phyloP scores from a whole-genome alignment of 2,329 filamentous ascomycete species.

The Phialocephala subalpina region DNA sequence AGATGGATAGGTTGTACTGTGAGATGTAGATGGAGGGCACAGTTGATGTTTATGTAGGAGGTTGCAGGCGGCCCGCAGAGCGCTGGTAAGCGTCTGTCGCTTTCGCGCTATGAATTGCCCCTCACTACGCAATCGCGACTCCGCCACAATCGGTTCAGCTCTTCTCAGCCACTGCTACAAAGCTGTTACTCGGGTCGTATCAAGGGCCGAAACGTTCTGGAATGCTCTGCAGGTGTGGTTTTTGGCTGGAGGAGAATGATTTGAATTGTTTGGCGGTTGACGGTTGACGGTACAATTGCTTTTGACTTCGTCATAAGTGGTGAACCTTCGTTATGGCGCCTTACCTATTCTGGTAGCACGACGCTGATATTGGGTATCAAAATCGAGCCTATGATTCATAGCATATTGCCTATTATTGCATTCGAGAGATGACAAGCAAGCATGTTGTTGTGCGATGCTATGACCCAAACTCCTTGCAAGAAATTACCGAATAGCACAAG shows the following conservation, averaged over 20 bases:
- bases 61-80: neutral
- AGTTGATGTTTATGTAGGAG: slow-evolving; percentile 13
- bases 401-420: too few relatives aligned
- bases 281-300: neutral
- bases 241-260: neutral
- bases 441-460: too few relatives aligned
- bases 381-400: too few relatives aligned
- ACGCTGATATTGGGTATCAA: too few relatives aligned
- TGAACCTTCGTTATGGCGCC: too few relatives aligned
- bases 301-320: neutral
- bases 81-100: slow-evolving; percentile 11
- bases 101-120: slow-evolving; percentile 20
- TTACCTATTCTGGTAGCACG: too few relatives aligned
- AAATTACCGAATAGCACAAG: too few relatives aligned
- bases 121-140: slow-evolving; percentile 19
- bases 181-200: slow-evolving; percentile 22
- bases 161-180: slow-evolving; percentile 18
- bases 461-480: too few relatives aligned
- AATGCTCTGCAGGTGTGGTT: slow-evolving; percentile 7
- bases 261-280: neutral
- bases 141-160: slow-evolving; percentile 14
- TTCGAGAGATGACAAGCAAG: too few relatives aligned
- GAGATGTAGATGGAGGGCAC: neutral
- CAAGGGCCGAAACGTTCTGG: slow-evolving; percentile 20
- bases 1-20: slow-evolving; percentile 4